Conservation (phyloP, 169 alveolate genomes). For the Cryptosporidium meleagridis region DNA sequence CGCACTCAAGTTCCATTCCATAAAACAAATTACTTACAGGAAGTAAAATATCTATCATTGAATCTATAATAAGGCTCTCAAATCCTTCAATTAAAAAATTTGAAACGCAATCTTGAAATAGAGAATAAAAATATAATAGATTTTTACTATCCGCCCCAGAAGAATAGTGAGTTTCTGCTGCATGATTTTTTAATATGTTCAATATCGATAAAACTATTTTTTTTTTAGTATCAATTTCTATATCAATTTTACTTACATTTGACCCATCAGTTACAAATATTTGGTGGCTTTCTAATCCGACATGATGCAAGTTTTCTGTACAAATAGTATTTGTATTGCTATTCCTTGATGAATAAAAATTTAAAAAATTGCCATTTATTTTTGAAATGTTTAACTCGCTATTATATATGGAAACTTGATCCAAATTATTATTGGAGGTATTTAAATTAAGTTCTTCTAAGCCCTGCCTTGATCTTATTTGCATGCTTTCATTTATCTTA, state of each 20-base stretch:
- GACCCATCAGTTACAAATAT: background rate
- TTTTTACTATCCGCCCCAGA: background rate
- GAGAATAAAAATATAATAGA: background rate
- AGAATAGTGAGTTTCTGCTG: background rate
- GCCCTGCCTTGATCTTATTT: background rate
- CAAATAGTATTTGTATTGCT: background rate
- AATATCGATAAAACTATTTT: background rate
- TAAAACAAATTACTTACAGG: background rate
- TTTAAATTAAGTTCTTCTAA: too few species aligned
- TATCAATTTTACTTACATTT: background rate
- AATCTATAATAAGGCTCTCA: conserved; percentile 2
- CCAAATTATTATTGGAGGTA: background rate
- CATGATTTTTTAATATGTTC: background rate
- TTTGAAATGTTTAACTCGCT: background rate
- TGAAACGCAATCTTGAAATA: conserved; percentile 41
- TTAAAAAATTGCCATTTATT: background rate
- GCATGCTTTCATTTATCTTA: too few species aligned
- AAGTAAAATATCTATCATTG: conserved; percentile 33
- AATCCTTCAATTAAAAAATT: conserved; percentile 25
- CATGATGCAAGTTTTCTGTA: background rate
- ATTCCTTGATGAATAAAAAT: background rate
- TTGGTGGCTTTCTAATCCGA: background rate
- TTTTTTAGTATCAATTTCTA: background rate
- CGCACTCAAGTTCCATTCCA: background rate
- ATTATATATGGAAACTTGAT: background rate